Evolutionary conservation across 1,139 yeast species (phyloP).

Genomic region (Suhomyces taliae): DNA sequence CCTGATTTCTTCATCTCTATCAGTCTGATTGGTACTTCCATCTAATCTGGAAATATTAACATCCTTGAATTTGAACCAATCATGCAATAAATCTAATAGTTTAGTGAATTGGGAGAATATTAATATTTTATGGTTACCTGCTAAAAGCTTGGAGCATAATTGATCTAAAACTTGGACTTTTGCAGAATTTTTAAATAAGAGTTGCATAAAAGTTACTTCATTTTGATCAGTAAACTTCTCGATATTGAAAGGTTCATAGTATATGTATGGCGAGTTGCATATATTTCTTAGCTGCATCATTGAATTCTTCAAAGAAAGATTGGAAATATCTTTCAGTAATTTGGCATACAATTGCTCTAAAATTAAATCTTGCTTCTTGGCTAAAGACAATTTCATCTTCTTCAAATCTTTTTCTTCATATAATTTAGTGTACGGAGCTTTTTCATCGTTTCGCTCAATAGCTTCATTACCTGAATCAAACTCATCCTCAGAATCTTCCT

Average conservation of each 20-base stretch:
- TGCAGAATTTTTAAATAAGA: conserved; percentile 54
- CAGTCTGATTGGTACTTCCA: conserved; percentile 67
- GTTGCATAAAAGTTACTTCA: conserved; percentile 28
- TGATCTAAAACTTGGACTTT: conserved; percentile 72
- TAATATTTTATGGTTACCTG: conserved; percentile 61
- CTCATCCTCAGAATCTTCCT: conserved; percentile 32
- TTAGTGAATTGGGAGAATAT: conserved; percentile 83
- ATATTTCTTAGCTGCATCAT: conserved; percentile 82
- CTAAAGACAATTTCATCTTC: conserved; percentile 3
- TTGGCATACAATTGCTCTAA: conserved; percentile 18
- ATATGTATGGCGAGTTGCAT: conserved; percentile 82
- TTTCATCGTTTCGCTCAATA: background rate
- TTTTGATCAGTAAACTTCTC: conserved; percentile 21
- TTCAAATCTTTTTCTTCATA: background rate
- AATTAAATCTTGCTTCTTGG: conserved; percentile 16
- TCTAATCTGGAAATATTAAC: conserved; percentile 65
- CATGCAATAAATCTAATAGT: conserved; percentile 73
- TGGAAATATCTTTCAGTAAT: conserved; percentile 23
- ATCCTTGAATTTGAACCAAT: conserved; percentile 47
- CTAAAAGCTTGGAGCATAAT: conserved; percentile 51
- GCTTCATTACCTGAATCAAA: conserved; percentile 15
- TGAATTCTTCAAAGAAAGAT: conserved; percentile 53
- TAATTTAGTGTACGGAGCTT: background rate
- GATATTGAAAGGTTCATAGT: conserved; percentile 69
- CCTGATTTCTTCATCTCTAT: conserved; percentile 63